A percentile compares a stretch with the other conserved stretches of the same genome.
Evolutionary conservation across 768 basidiomycete species (phyloP).

Genomic region (Termitomyces sp.): DNA sequence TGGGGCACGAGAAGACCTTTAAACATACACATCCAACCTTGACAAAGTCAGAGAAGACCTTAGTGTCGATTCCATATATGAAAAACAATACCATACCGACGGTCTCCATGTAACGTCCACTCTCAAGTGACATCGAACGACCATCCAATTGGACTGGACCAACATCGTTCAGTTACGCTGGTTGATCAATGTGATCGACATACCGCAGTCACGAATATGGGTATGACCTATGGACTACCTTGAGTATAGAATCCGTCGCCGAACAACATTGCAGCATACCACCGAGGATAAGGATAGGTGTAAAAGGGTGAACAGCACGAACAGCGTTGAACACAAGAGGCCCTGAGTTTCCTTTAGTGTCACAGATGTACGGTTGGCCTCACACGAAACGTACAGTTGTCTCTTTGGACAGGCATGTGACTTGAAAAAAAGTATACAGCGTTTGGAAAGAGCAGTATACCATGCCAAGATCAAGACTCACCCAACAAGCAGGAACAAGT

Average conservation of each 20-base stretch:
- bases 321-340: constrained; percentile 70
- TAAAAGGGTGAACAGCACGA: constrained; percentile 63
- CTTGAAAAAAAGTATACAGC: constrained; percentile 33
- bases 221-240: constrained; percentile 46
- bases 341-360: constrained; percentile 39
- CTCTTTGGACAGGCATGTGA: constrained; percentile 78
- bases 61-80: not conserved
- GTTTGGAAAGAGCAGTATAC: not conserved
- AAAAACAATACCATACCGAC: constrained; percentile 47
- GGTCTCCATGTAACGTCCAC: constrained; percentile 92
- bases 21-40: constrained; percentile 63
- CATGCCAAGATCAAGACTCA: constrained; percentile 21
- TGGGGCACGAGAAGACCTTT: not conserved
- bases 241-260: not conserved
- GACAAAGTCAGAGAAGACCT: not conserved
- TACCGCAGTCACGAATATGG: constrained; percentile 78
- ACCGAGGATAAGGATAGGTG: constrained; percentile 83
- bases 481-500: constrained; percentile 77
- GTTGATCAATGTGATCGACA: constrained; percentile 21
- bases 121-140: constrained; percentile 74
- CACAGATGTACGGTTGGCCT: not conserved
- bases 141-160: constrained; percentile 62
- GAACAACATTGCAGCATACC: constrained; percentile 29
- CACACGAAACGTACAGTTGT: constrained; percentile 48
- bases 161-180: not conserved